Base-by-base conservation (phyloP, 306 rosid genomes). In the Trifolium subterraneum region DNA sequence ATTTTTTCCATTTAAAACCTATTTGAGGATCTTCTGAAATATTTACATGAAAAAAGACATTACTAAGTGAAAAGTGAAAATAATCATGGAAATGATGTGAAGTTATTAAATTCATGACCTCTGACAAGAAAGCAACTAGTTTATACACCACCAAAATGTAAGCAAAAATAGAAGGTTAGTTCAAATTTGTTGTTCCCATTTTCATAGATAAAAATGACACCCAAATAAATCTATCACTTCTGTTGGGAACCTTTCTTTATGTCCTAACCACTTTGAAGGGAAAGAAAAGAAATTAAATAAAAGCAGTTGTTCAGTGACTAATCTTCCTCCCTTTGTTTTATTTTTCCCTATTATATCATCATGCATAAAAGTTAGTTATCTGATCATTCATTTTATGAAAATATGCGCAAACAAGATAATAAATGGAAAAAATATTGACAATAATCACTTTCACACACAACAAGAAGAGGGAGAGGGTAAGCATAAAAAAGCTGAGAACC, bases 401-500 rank as follows among this genome's bases (percentile, higher is more conserved):
- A 68, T 23, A 75, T 23, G 13, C 9, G 41, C 65, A 58, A 61
- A 55, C 41, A 20, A 70, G 71, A 60, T 36, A 69, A 73, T n/a
- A 64, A 62, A 81, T 71, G 25, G 33, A 70, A 61, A 60, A 59
- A 48, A 81, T 47, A 78, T 41, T 38, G 55, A 61, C 18, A 65
- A 61, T 19, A 20, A 38, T 58, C 42, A 38, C 44, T 44, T 41
- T 59, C 50, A 61, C 3, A 3, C 20, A 50, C 45, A 61, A 33
- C 73, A 73, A 56, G 35, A 78, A 75, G 2, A 18, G 56, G 64
- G 75, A 4, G 71, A 39, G 78, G 73, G 33, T 47, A 25, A 73
- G 80, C 61, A 50, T 13, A 51, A 73, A 73, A 54, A 86, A 83
- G 64, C 38, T 83, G 84, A 88, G 97, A 91, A 93, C 98, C 98